Evolutionary conservation across 2,329 filamentous ascomycete genomes (phyloP), one percentile per base, ranked within the genome.

Genomic region (Torrubiella hemipterigena): DNA sequence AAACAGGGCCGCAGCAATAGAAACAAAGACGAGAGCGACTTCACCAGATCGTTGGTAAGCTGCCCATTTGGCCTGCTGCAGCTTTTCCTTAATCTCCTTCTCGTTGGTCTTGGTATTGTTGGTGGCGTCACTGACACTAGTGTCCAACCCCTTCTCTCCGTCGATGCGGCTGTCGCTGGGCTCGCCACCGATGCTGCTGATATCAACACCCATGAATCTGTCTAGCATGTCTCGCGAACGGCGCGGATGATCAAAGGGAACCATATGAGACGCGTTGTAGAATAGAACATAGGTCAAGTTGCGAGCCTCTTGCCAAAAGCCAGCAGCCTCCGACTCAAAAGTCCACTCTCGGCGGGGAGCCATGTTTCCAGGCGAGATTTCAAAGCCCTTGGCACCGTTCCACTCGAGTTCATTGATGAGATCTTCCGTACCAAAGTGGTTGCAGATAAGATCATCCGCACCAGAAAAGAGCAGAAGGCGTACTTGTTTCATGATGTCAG

Each of bases 261-360:
- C 91, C 91, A 98, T 98, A 56, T 98, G 91, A 30, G 83, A 93
- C 12, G 85, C 77, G 54, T 98, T 93, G 64, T 93, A 84, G 59
- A 96, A 94, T 24, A 93, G 67, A 19, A 98, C 78, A 50, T 98
- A 98, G 1, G 91, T 95, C 38, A 98, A 61, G 57, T 98, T 98
- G 42, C 93, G 77, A 2, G 91, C 89, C 52, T 86, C 75, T 56
- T 98, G 93, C 67, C 89, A 98, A 49, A 93, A 84, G 16, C 91
- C 91, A 4, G 87, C 87, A 2, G 74, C 61, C 44, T 94, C 73
- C 38, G 79, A 83, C 55, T 96, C 91, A 42, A 96, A 95, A 1
- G 77, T 82, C 93, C 91, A 98, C 47, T 93, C 79, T 24, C 80
- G 80, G 13, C 85, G 81, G n/a, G 89, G 87, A 4, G 91, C 87